Evolutionary conservation across 495 filamentous ascomycete species (phyloP), one percentile per base, ranked within the genome.

Genomic region (Penicillium malachiteum): DNA sequence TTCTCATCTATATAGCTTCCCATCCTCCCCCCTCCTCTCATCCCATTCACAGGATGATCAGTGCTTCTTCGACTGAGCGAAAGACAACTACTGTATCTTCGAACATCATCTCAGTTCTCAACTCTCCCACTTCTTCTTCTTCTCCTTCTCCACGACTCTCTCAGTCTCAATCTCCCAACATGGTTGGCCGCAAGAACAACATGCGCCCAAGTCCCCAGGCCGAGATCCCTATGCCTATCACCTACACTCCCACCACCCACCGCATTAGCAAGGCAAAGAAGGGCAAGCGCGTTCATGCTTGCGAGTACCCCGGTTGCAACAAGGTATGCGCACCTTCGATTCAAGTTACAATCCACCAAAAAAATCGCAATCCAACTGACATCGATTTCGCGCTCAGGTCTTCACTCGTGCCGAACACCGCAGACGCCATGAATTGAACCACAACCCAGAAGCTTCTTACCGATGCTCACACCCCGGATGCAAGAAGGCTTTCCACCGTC

Each of bases 401-500:
- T 91, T 91, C 65, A 94, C 91, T 16, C 81, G 92, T 65, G 90
- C 90, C 31, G 92, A 96, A 66, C 92, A 96, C 38, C 63, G 34
- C 50, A 91, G 91, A 70, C 90, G 91, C 46, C 91, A 96, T 73
- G 88, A 95, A 69, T 73, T 92, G 47, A 92, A 92, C 68, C 91
- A 96, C 74, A 85, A 86, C 63, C 81, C 81, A 16, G 77, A 84
- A 55, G 85, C 89, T 32, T 76, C 82, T 10, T 87, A 81, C 60
- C 78, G 79, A 30, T 95, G 91, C 69, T 78, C 81, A 7, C 78
- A 84, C 46, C 71, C 79, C 37, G 81, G 83, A 41, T 96, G 92
- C 71, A 85, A 84, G 14, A 90, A 86, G 67, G 80, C 84, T 11
- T 96, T 96, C 67, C 87, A 91, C 63, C 84, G 92, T 33, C 76